Base-by-base conservation (phyloP, 73 alveolate species). In the Paramecium sexaurelia region DNA sequence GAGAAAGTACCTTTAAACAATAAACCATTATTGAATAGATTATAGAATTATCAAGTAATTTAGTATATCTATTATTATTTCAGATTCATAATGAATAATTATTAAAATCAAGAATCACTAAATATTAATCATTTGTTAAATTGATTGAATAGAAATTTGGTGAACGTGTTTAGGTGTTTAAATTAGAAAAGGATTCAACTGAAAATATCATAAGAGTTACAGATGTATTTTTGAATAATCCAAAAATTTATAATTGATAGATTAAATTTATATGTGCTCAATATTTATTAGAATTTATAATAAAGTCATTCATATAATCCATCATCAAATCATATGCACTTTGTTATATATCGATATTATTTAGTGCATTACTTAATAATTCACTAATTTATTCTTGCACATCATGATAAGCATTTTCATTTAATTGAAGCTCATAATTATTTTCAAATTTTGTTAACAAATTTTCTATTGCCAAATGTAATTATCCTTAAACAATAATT, bases 181-280 rank as follows among this genome's bases (percentile, higher is more conserved):
- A 88, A 88, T 47, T 88, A 69, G 87, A 88, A 24, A 40, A 68
- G 7, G 94, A 88, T 88, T 24, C 55, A 5, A 88, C 68, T 7
- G 94, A 88, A 39, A 88, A 88, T 45, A 88, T 88, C 7, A 51
- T 88, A 22, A 88, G 73, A 69, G 45, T 82, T 10, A 82, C 87
- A 17, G 94, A 88, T 88, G 94, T 88, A n/a, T 88, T 88, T 36
- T 88, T 88, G 78, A 88, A 88, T 69, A 88, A 88, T 22, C 94
- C 94, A 27, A 69, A 88, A 68, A 88, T 88, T 29, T 88, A 88
- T 88, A 68, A 75, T 88, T 88, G 94, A 88, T 51, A 39, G 27
- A 68, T 29, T 56, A 78, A 73, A 73, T 73, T 51, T 51, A 51
- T 51, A 17, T 51, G 67, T 51, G 67, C 67, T 51, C 67, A 51